A percentile compares a stretch with the other conserved stretches of the same genome.
These are phyloP conservation scores for Saccharata proteae DNA, from an alignment of 2,329 filamentous ascomycete species.

Conservation along the genomic window DNA sequence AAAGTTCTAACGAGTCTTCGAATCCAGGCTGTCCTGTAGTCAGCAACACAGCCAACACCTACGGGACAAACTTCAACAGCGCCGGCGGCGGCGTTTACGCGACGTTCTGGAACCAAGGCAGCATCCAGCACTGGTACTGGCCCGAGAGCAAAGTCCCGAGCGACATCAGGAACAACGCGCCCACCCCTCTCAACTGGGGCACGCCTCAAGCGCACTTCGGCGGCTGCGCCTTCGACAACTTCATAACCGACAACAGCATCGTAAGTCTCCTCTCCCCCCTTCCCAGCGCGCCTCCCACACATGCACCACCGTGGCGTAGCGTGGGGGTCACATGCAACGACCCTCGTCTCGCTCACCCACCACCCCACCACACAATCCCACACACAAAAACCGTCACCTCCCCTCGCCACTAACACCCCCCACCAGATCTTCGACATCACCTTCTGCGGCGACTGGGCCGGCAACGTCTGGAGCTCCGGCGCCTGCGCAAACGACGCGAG, in stretches of 20 bases:
- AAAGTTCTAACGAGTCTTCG: background rate
- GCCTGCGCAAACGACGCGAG: constrained; percentile 15
- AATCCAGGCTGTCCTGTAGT: constrained; percentile 19
- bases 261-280: too few species aligned
- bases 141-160: constrained; percentile 26
- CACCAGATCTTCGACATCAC: constrained; percentile 36
- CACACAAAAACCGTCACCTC: too few species aligned
- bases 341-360: too few species aligned
- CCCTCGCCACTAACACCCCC: too few species aligned
- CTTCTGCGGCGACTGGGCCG: constrained; percentile 46
- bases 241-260: constrained; percentile 25
- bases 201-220: constrained; percentile 26
- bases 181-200: constrained; percentile 31
- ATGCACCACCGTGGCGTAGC: too few species aligned
- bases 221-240: constrained; percentile 24
- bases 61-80: constrained; percentile 27
- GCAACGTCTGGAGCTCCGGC: constrained; percentile 28
- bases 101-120: constrained; percentile 27
- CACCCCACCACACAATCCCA: too few species aligned
- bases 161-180: constrained; percentile 28
- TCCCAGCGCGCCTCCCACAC: too few species aligned
- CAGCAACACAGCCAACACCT: constrained; percentile 18
- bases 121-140: constrained; percentile 37
- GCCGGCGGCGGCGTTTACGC: constrained; percentile 33
- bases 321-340: too few species aligned